Base-by-base conservation (phyloP, 2,329 filamentous ascomycete genomes). In the Fusarium heterosporum region DNA sequence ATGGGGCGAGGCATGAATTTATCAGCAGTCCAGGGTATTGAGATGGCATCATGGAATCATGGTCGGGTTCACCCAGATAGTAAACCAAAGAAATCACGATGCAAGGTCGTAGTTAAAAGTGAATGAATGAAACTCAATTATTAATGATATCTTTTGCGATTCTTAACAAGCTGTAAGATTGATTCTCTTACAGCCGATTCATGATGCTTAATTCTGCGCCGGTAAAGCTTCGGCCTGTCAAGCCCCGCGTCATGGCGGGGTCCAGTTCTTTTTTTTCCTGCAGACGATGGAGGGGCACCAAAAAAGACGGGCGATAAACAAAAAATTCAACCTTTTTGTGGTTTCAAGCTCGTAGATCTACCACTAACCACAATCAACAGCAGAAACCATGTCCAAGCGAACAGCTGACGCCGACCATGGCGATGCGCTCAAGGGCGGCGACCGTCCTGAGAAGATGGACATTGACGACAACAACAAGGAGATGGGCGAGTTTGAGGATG, bases 401-500 rank as follows among this genome's bases (percentile, higher is more conserved):
- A 79, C 82, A 32, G 86, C 86, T 22, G 86, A 87, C 52, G 72
- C 77, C 51, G 81, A 81, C 29, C 78, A 81, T 38, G 81, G 78
- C 43, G 79, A 81, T 36, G 76, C 76, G 32, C 82, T 89, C 70
- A 90, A 90, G 79, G 83, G 83, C 58, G 86, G 88, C 50, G 83
- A 84, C 22, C 85, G 87, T 36, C 87, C 86, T 7, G 87, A 89
- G 65, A 83, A 85, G 63, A 88, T 88, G 85, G 91, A 90, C 60
- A 85, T 92, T 51, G 88, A 92, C 72, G 78, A 82, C 70, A 78
- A 81, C 71, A 78, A 80, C 67, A 82, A 82, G 75, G 88, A 88
- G 26, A 89, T 90, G 83, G 88, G 88, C 75, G 92, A 98, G 71
- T 98, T 96, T 67, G 96, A 97, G 76, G 96, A 97, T 80, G 95